Evolutionary conservation across 371 early-diverging fungal species (phyloP).

Genomic region (Mucor ambiguus): DNA sequence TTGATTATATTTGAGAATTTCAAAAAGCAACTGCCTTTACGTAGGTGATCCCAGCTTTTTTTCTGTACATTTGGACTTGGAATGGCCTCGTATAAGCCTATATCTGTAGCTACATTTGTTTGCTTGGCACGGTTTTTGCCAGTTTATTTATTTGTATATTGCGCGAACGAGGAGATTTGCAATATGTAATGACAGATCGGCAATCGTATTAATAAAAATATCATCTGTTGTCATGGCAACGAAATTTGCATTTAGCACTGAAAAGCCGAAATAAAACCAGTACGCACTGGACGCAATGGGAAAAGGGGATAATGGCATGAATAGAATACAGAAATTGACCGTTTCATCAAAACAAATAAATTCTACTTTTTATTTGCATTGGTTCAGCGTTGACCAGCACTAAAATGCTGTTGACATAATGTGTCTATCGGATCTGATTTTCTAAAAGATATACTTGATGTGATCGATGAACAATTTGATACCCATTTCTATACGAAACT

Average conservation of each 20-base stretch:
- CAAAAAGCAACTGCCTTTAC: neutral
- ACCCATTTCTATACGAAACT: neutral
- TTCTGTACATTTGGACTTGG: neutral
- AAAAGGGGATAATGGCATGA: neutral
- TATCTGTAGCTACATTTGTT: neutral
- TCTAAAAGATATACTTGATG: neutral
- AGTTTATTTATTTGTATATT: neutral
- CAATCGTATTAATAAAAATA: neutral
- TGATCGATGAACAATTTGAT: neutral
- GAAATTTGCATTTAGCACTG: neutral
- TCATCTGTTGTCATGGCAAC: neutral
- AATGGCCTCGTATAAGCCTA: neutral
- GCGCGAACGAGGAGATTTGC: neutral
- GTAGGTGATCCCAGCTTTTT: neutral
- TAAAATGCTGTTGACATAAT: neutral
- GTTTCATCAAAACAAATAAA: conserved; percentile 4
- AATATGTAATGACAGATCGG: neutral
- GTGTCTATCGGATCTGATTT: neutral
- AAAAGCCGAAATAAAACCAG: neutral
- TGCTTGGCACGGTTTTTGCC: neutral
- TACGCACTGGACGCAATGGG: neutral
- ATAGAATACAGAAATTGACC: conserved; percentile 3
- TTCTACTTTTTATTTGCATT: neutral
- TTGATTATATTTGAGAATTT: neutral
- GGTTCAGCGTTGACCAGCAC: neutral